Evolutionary conservation across 208 protist species (phyloP), one percentile per base, ranked within the genome.

Genomic region (Leishmania tarentolae): DNA sequence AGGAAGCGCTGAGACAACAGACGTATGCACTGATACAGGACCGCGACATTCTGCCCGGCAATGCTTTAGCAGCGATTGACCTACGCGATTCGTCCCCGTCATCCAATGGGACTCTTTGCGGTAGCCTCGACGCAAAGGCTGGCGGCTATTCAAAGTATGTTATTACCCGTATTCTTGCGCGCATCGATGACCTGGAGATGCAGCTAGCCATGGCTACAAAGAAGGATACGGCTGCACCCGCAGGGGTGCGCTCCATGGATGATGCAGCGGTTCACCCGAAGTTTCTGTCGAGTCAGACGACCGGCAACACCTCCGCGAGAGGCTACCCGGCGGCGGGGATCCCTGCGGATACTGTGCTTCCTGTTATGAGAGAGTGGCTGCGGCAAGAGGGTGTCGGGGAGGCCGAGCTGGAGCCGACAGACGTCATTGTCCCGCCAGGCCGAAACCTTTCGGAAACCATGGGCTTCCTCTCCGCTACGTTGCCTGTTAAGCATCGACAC

Each of bases 361-460:
- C 87, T 24, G 75, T 94, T 15, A 86, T 97, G 76, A 78, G 87
- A 57, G 84, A 86, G 44, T 97, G 94, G 92, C 85, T 97, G 35
- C 84, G 82, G 31, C 82, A 87, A 59, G 94, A 97, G 71, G 87
- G 90, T 35, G 65, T 96, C 5, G 77, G 83, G 17, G 92, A 94
- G 70, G 79, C 56, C 2, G 94, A 96, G 76, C 70, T 97, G n/a
- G 89, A 93, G 81, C 56, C 31, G 13, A 82, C 86, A 0, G 89
- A 95, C 44, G 77, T 76, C 42, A 79, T 96, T 31, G 69, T 97
- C 17, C 91, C 92, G 21, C 87, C 91, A 17, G 91, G 92, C 1
- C 83, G 78, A 35, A 92, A 83, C 72, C 66, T 76, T 40, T 81
- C 83, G 28, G 88, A 95, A 86, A 88, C 89, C 57, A 86, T 92